Evolutionary conservation across 352 stramenopile species (phyloP).

Genomic region (Globisporangium nagaii): DNA sequence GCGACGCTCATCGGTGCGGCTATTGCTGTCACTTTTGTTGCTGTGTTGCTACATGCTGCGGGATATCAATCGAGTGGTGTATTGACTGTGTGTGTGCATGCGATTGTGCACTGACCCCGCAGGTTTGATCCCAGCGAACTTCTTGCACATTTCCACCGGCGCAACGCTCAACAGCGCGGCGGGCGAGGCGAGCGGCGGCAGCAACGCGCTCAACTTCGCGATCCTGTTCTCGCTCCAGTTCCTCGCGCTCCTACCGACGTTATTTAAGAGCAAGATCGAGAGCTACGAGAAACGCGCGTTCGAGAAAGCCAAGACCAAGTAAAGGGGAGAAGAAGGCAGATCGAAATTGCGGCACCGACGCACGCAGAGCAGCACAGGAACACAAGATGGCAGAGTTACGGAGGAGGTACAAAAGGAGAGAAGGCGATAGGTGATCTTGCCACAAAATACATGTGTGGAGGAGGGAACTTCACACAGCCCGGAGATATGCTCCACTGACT

Average conservation of each 20-base stretch:
- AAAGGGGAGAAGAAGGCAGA: not conserved
- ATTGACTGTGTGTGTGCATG: not conserved
- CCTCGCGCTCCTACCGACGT: constrained; percentile 69
- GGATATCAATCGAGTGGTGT: not conserved
- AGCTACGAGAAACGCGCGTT: constrained; percentile 77
- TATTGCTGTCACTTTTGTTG: not conserved
- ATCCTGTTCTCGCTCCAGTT: constrained; percentile 85
- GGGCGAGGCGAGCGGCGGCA: constrained; percentile 32
- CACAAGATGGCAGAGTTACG: not conserved
- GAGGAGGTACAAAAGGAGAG: not conserved
- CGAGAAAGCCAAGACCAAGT: constrained; percentile 48
- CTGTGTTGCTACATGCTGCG: not conserved
- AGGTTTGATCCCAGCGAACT: constrained; percentile 77
- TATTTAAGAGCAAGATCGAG: constrained; percentile 86
- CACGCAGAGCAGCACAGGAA: not conserved
- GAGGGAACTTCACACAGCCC: not conserved
- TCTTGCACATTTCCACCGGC: constrained; percentile 81
- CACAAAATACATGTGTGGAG: not conserved
- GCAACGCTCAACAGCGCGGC: constrained; percentile 73
- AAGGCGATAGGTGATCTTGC: not conserved
- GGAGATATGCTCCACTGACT: not conserved
- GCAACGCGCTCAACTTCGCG: constrained; percentile 74
- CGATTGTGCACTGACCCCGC: not conserved
- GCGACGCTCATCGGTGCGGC: constrained; percentile 64
- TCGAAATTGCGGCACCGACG: not conserved